Evolutionary conservation across 257 asterid species (phyloP).

Genomic region (Solanum paucissectum): DNA sequence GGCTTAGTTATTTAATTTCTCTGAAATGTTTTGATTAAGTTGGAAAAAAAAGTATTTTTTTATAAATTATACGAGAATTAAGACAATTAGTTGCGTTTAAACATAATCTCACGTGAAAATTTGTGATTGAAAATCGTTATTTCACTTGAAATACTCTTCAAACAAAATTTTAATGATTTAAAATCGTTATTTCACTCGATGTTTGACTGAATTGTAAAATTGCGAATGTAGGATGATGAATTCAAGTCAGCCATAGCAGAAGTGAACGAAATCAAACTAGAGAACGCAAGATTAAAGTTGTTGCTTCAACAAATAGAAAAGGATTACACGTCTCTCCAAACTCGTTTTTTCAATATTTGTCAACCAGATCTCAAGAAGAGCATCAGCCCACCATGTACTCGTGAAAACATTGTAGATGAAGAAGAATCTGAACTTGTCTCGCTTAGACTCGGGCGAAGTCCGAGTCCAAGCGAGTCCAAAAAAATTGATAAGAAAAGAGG

Average conservation of each 20-base stretch:
- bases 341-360: slow-evolving; percentile 17
- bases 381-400: neutral
- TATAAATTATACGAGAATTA: neutral
- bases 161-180: too few relatives aligned
- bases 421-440: slow-evolving; percentile 55
- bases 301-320: slow-evolving; percentile 40
- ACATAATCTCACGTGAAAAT: neutral
- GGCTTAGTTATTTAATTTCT: neutral
- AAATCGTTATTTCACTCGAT: neutral
- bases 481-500: slow-evolving; percentile 7
- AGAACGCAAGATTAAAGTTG: slow-evolving; percentile 50
- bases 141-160: neutral
- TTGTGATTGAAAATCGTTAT: neutral
- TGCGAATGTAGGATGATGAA: slow-evolving; percentile 42
- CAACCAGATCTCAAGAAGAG: slow-evolving; percentile 15
- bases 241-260: slow-evolving; percentile 33
- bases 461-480: slow-evolving; percentile 12
- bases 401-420: slow-evolving; percentile 6
- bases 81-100: neutral
- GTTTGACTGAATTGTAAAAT: neutral
- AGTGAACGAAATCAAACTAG: slow-evolving; percentile 48
- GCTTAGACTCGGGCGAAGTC: slow-evolving; percentile 56
- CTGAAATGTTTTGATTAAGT: neutral
- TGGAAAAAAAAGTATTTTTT: neutral
- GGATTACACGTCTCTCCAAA: slow-evolving; percentile 51